Evolutionary conservation across 495 filamentous ascomycete species (phyloP).

Genomic region (Aspergillus indologenus): DNA sequence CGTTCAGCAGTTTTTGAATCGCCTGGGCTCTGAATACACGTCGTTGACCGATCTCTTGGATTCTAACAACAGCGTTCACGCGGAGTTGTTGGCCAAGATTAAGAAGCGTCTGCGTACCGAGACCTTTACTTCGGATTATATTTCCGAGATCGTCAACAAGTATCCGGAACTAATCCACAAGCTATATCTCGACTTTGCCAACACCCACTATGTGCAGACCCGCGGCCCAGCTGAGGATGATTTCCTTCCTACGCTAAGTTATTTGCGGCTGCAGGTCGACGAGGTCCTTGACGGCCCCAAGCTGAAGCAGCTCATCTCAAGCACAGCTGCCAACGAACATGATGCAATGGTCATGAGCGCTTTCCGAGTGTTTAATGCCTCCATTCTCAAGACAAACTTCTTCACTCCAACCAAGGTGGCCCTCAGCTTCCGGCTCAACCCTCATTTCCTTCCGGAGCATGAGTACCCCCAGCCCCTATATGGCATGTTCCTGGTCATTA

Average conservation of each 20-base stretch:
- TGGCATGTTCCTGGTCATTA: slow-evolving; percentile 98
- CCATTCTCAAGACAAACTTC: slow-evolving; percentile 96
- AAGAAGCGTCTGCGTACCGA: slow-evolving; percentile 93
- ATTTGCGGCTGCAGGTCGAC: slow-evolving; percentile 67
- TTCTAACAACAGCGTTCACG: slow-evolving; percentile 73
- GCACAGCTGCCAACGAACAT: slow-evolving; percentile 84
- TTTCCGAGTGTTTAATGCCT: slow-evolving; percentile 92
- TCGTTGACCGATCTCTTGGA: slow-evolving; percentile 83
- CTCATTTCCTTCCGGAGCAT: slow-evolving; percentile 79
- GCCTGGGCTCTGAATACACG: slow-evolving; percentile 86
- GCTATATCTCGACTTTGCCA: slow-evolving; percentile 89
- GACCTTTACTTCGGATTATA: slow-evolving; percentile 97
- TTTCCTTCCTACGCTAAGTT: slow-evolving; percentile 78
- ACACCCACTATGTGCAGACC: slow-evolving; percentile 82
- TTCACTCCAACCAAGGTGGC: slow-evolving; percentile 99
- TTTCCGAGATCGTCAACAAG: slow-evolving; percentile 90
- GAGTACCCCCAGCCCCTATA: slow-evolving; percentile 94
- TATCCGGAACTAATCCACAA: slow-evolving; percentile 86
- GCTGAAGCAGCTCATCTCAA: slow-evolving; percentile 78
- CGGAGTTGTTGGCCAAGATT: slow-evolving; percentile 89
- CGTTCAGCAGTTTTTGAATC: slow-evolving; percentile 94
- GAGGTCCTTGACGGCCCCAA: slow-evolving; percentile 73
- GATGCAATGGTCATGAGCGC: slow-evolving; percentile 96
- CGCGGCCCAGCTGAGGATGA: slow-evolving; percentile 66
- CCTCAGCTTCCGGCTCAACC: slow-evolving; percentile 91